Base-by-base conservation (phyloP, 768 basidiomycete genomes). In the Clavulina sp. region DNA sequence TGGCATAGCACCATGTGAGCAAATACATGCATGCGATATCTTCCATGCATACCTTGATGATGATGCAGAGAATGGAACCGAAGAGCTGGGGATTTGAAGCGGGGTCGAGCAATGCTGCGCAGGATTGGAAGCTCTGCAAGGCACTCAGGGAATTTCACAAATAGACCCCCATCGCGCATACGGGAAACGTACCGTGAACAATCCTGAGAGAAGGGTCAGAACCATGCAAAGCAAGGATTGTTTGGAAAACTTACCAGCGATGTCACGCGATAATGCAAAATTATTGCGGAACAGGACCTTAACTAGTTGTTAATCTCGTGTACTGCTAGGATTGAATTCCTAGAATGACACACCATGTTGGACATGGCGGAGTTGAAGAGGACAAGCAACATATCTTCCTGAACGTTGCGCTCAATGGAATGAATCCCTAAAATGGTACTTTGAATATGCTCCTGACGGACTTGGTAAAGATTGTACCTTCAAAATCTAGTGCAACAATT, bases 271-370 rank as follows among this genome's bases (percentile, higher is more conserved):
- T 4, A 53, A 19, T 5, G 47, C 52, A 38, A 54, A 50, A 29
- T 54, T 54, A 49, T 51, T 54, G 4, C 52, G 31, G 40, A 54
- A 54, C 9, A 54, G 9, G 4, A n/a, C n/a, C n/a, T n/a, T n/a
- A n/a, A n/a, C n/a, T n/a, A n/a, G n/a, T n/a, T n/a, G n/a, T n/a
- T n/a, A n/a, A n/a, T n/a, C n/a, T n/a, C n/a, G n/a, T n/a, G n/a
- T n/a, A n/a, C n/a, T n/a, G n/a, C n/a, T n/a, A n/a, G n/a, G n/a
- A n/a, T n/a, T n/a, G n/a, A n/a, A n/a, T n/a, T n/a, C n/a, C n/a
- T n/a, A n/a, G n/a, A n/a, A n/a, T n/a, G n/a, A n/a, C n/a, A n/a
- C n/a, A 54, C 50, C 32, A 54, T 23, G 26, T 54, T 53, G 13
- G 52, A 54, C 3, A 54, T 24, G 2, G 52, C 52, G 16, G 52